Percentiles rank a stretch among this genome's conserved stretches.
These are phyloP conservation scores for Mortierella claussenii DNA, from an alignment of 192 early-diverging fungal genomes.

Conservation along the genomic window DNA sequence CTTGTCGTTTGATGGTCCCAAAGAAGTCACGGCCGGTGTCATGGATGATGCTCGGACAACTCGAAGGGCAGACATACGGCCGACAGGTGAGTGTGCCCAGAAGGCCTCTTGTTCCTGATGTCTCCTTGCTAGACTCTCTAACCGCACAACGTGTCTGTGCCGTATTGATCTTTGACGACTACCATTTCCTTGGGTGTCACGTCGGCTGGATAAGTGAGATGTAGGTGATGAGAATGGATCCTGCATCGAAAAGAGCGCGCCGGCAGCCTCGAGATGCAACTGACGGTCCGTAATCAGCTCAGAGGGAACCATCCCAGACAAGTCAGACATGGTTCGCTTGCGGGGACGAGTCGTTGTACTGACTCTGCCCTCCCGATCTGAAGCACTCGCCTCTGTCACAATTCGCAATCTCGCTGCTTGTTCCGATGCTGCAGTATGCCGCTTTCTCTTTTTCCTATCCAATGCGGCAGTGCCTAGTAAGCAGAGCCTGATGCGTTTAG, in stretches of 20 bases:
- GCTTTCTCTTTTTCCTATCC: conserved; percentile 47
- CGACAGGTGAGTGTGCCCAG: not conserved
- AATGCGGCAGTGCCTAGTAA: not conserved
- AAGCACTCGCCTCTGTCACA: too few relatives aligned
- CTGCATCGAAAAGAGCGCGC: conserved; percentile 44
- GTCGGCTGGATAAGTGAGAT: not conserved
- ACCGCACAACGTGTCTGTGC: conserved; percentile 1
- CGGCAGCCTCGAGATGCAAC: conserved; percentile 40
- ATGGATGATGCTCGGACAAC: conserved; percentile 4
- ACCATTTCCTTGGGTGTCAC: not conserved
- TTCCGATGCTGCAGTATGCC: conserved; percentile 11
- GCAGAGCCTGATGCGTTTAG: not conserved
- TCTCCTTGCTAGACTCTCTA: conserved; percentile 21
- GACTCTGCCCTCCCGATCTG: conserved; percentile 2
- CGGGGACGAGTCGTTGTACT: conserved; percentile 19
- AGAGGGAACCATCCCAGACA: conserved; percentile 37
- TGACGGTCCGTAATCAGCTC: conserved; percentile 9
- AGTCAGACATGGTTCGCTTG: conserved; percentile 47
- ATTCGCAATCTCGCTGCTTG: too few relatives aligned
- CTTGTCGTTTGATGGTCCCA: not conserved
- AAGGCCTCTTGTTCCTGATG: conserved; percentile 9
- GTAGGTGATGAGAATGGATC: conserved; percentile 14
- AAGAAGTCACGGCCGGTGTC: not conserved
- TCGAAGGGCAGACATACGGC: conserved; percentile 3
- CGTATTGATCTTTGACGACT: conserved; percentile 1